Conservation (phyloP, 306 rosid genomes). For the Citrullus colocynthis region DNA sequence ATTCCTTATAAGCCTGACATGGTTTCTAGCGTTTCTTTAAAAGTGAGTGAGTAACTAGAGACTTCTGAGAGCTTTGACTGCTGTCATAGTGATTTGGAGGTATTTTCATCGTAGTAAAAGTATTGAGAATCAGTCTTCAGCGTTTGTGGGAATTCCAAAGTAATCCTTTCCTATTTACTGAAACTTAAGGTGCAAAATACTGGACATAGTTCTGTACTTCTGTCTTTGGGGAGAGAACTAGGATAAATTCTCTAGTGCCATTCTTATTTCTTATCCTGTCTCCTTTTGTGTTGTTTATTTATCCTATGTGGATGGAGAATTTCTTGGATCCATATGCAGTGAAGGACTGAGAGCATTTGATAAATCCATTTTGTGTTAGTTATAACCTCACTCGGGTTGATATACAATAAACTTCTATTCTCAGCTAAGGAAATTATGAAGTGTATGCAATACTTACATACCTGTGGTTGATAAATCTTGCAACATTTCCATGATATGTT, state of each 20-base stretch:
- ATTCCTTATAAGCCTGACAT: no score
- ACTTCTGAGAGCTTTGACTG: no score
- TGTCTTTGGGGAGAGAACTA: not conserved
- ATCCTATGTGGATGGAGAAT: not conserved
- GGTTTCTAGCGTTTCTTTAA: no score
- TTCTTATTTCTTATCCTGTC: not conserved
- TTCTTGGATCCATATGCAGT: not conserved
- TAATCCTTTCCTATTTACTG: no score
- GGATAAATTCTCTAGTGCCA: not conserved
- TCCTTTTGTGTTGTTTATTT: not conserved
- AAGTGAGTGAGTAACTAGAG: no score
- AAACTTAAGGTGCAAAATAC: no score
- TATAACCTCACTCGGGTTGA: not conserved
- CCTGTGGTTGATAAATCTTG: constrained; percentile 95
- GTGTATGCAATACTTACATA: constrained; percentile 9
- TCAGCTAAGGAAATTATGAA: not conserved
- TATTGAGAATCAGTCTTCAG: not conserved
- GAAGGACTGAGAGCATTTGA: not conserved
- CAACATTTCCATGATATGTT: constrained; percentile 73
- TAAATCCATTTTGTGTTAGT: not conserved
- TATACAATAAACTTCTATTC: not conserved
- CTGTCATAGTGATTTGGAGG: no score
- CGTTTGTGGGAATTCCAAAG: not conserved
- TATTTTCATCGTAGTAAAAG: no score
- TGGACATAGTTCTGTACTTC: not conserved